Evolutionary conservation across 495 filamentous ascomycete species (phyloP).

Genomic region (Immersiella caudata): DNA sequence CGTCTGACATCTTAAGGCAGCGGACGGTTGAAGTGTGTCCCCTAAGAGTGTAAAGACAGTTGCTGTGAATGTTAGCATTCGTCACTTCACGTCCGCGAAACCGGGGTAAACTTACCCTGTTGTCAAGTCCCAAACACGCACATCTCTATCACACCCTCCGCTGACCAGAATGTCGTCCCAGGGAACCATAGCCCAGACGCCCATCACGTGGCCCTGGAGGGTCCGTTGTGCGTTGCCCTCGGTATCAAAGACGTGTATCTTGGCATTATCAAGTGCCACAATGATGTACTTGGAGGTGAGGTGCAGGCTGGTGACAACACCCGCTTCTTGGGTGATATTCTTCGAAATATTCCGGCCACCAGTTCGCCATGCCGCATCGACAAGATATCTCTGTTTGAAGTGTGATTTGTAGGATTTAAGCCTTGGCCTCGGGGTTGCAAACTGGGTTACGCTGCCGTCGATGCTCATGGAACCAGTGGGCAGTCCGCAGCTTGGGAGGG

Average conservation of each 20-base stretch:
- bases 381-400: conserved; percentile 96
- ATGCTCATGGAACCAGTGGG: conserved; percentile 43
- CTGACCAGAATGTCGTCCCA: conserved; percentile 96
- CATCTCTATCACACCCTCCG: conserved; percentile 95
- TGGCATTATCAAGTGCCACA: conserved; percentile 95
- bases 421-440: conserved; percentile 41
- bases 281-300: conserved; percentile 95
- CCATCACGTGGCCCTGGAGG: conserved; percentile 95
- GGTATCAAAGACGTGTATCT: conserved; percentile 96
- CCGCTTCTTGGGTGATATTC: conserved; percentile 92
- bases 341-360: conserved; percentile 76
- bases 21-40: conserved; percentile 96
- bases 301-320: conserved; percentile 94
- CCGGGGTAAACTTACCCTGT: conserved; percentile 69
- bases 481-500: conserved; percentile 35
- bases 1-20: conserved; percentile 96
- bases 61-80: conserved; percentile 44
- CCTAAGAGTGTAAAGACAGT: conserved; percentile 78
- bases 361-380: conserved; percentile 94
- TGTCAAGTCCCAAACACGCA: conserved; percentile 95
- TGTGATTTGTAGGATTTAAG: conserved; percentile 82
- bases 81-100: neutral
- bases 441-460: conserved; percentile 34
- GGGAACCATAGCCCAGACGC: conserved; percentile 99
- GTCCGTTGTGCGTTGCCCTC: conserved; percentile 86